A percentile compares a stretch with the other conserved stretches of the same genome.
Conservation (phyloP, 805 yeast genomes). For the Debaryomyces prosopidis region DNA sequence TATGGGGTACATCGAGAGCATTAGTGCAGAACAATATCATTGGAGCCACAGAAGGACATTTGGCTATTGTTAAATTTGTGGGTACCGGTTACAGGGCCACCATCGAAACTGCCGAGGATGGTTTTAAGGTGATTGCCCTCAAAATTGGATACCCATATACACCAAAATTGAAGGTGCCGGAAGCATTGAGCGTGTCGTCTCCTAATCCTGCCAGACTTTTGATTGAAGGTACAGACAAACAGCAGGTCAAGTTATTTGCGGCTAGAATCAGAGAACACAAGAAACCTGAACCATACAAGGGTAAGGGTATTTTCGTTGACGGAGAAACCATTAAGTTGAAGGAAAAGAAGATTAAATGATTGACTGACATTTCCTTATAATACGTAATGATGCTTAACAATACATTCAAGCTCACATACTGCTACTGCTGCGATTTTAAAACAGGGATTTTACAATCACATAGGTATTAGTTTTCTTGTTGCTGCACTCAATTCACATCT, state of each 20-base stretch:
- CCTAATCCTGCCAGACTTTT: conserved; percentile 87
- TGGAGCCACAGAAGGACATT: conserved; percentile 93
- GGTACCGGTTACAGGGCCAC: conserved; percentile 97
- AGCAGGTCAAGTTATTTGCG: conserved; percentile 84
- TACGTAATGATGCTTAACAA: no score
- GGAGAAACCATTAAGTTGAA: conserved; percentile 88
- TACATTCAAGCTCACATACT: no score
- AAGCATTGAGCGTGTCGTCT: conserved; percentile 66
- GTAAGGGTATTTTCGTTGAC: conserved; percentile 93
- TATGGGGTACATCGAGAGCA: conserved; percentile 95
- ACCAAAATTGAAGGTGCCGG: conserved; percentile 76
- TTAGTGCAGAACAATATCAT: conserved; percentile 71
- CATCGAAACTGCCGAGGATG: conserved; percentile 51
- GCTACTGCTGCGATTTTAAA: no score
- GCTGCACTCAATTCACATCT: no score
- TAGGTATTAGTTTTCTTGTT: no score
- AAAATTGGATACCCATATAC: conserved; percentile 87
- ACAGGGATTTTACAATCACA: no score
- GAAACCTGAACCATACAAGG: conserved; percentile 98
- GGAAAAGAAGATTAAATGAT: conserved; percentile 80
- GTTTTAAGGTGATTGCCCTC: conserved; percentile 61
- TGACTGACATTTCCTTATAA: not conserved
- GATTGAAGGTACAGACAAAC: conserved; percentile 85
- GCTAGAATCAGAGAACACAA: conserved; percentile 82
- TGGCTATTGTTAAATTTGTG: conserved; percentile 80